Conservation (phyloP, 2,329 filamentous ascomycete species). For the Fusarium neocosmosporiellum region DNA sequence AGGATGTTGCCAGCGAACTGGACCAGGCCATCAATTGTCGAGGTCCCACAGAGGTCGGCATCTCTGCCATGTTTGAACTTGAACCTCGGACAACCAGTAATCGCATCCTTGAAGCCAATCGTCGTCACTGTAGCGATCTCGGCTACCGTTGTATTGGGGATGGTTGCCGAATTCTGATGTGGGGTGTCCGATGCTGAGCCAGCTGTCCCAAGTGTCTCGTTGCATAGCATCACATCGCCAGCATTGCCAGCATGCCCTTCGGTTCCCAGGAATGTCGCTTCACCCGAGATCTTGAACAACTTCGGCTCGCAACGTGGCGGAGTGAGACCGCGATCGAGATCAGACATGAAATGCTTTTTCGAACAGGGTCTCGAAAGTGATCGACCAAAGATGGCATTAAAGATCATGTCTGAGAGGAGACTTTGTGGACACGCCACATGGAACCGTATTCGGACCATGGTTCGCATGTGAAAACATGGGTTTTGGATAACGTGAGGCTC, state of each 20-base stretch:
- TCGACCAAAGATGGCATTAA: not conserved
- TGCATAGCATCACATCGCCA: slow-evolving; percentile 12
- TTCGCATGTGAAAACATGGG: not conserved
- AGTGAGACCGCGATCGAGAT: slow-evolving; percentile 8
- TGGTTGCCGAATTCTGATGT: not conserved
- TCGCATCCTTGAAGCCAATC: not conserved
- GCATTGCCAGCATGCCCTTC: slow-evolving; percentile 13
- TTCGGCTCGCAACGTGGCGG: slow-evolving; percentile 2
- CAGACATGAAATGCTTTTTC: not conserved
- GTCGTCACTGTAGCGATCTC: not conserved
- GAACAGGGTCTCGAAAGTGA: not conserved
- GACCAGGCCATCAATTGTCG: slow-evolving; percentile 11
- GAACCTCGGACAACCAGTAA: not conserved
- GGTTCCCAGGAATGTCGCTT: slow-evolving; percentile 15
- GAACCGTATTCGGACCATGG: not conserved
- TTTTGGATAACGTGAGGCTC: not conserved
- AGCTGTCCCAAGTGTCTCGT: not conserved
- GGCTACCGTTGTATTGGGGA: not conserved
- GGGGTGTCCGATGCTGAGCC: slow-evolving; percentile 3
- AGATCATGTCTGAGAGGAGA: not conserved
- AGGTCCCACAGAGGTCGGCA: slow-evolving; percentile 28
- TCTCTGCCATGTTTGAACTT: not conserved
- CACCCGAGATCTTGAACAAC: slow-evolving; percentile 19
- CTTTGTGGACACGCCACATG: not conserved
- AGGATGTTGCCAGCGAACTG: slow-evolving; percentile 30